Evolutionary conservation across 257 asterid species (phyloP).

Genomic region (Solanum corneliomulleri): DNA sequence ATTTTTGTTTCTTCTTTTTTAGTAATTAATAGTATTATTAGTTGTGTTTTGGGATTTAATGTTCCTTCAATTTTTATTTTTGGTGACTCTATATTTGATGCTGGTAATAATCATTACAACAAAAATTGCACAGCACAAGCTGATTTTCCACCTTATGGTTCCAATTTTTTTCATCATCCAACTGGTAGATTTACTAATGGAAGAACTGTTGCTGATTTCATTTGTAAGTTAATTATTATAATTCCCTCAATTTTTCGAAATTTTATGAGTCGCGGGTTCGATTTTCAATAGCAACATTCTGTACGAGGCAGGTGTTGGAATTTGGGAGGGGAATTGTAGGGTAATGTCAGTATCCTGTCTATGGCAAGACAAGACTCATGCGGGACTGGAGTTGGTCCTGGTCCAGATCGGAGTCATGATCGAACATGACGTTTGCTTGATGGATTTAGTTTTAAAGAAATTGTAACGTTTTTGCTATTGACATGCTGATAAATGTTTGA

Average conservation of each 20-base stretch:
- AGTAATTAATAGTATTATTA: neutral
- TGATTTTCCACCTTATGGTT: conserved; percentile 77
- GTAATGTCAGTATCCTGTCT: no score
- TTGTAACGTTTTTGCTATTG: no score
- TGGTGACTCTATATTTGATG: conserved; percentile 71
- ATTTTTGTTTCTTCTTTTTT: neutral
- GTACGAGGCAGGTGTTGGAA: no score
- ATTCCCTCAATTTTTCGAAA: no score
- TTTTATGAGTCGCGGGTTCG: neutral
- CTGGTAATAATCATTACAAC: conserved; percentile 66
- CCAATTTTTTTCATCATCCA: conserved; percentile 54
- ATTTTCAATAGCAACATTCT: neutral
- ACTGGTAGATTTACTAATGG: conserved; percentile 84
- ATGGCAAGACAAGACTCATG: no score
- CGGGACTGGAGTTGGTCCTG: no score
- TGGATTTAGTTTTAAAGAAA: neutral
- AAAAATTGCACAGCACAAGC: conserved; percentile 53
- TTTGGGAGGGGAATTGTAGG: no score
- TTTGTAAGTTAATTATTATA: conserved; percentile 17
- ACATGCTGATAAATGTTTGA: neutral
- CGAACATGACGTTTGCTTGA: neutral
- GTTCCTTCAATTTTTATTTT: conserved; percentile 46
- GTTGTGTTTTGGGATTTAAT: conserved; percentile 12
- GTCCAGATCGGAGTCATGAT: no score
- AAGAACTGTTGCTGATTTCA: conserved; percentile 61